Evolutionary conservation across 345 rosid species (phyloP).

Genomic region (Sapria himalayana): DNA sequence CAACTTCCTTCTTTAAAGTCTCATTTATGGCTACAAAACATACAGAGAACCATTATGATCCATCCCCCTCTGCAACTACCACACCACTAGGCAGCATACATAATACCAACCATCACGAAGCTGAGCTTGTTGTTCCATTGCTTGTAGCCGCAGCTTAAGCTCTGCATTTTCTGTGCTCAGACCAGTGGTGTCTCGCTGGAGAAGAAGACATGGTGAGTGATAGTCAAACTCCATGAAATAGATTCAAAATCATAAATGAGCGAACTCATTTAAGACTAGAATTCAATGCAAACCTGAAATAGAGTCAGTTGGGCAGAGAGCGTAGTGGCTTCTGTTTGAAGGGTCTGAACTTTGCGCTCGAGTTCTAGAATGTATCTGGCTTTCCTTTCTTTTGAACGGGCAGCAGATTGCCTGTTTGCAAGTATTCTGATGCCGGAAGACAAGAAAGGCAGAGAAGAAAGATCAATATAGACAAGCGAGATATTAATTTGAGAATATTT

Average conservation of each 20-base stretch:
- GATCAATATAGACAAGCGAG: too few species aligned
- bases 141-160: slow-evolving; percentile 77
- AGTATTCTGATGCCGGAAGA: slow-evolving; percentile 67
- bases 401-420: slow-evolving; percentile 86
- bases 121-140: slow-evolving; percentile 83
- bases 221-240: slow-evolving; percentile 1
- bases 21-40: slow-evolving; percentile 44
- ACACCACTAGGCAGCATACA: too few species aligned
- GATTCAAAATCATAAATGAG: slow-evolving; percentile 2
- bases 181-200: slow-evolving; percentile 70
- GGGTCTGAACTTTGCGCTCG: slow-evolving; percentile 69
- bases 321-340: slow-evolving; percentile 84
- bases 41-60: slow-evolving; percentile 2
- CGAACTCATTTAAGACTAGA: background rate
- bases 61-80: too few species aligned
- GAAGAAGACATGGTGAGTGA: slow-evolving; percentile 10
- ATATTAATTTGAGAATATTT: too few species aligned
- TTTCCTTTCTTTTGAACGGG: slow-evolving; percentile 83
- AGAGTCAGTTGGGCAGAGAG: slow-evolving; percentile 70
- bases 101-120: slow-evolving; percentile 49
- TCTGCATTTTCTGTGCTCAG: slow-evolving; percentile 71
- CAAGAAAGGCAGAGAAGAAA: background rate
- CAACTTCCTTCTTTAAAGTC: slow-evolving; percentile 74
- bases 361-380: slow-evolving; percentile 61
- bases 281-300: slow-evolving; percentile 33